Evolutionary conservation across 2,329 filamentous ascomycete genomes (phyloP), one percentile per base, ranked within the genome.

Genomic region (Ceratocystiopsis sp.): DNA sequence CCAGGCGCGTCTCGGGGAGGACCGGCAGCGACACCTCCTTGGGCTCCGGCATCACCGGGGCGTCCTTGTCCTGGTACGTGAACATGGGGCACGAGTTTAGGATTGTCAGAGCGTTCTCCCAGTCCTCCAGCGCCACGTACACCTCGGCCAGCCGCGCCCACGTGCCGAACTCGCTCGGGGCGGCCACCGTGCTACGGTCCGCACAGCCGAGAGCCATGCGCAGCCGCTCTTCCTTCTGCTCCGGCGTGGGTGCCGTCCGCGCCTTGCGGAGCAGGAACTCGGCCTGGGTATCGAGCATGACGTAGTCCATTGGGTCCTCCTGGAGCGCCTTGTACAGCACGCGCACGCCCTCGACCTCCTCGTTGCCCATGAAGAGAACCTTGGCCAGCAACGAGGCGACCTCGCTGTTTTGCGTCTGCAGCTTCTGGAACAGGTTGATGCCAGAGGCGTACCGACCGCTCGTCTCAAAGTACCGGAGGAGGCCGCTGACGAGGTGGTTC

Each of bases 61-160:
- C 81, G 58, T 98, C 91, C 61, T 95, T 96, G 62, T 98, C 91
- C 61, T 96, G 91, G 60, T 98, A 96, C 8, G 91, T 98, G 61
- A 98, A 98, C 91, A 98, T 98, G 10, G 91, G 91, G 60, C 91
- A 98, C 16, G 91, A 98, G 63, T 98, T 98, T 42, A 98, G 71
- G 4, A 91, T 96, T 6, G 93, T 78, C 19, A 98, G 71, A 1
- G 91, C 91, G 52, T 96, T 77, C 56, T 96, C 91, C 86, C 91
- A 98, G 57, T 93, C 84, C 58, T 98, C 91, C 62, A 93, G 75
- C 41, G 80, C 75, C 44, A 96, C 84, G 53, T 98, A 98, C 32
- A 96, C 82, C 57, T 96, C 85, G 3, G 87, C 87, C 49, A 98
- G 63, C 45, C 87, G 73, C 45, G 91, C 89, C 91, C 91, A 98